Evolutionary conservation across 768 basidiomycete species (phyloP).

Genomic region (Dictyophora rubrovolvata): DNA sequence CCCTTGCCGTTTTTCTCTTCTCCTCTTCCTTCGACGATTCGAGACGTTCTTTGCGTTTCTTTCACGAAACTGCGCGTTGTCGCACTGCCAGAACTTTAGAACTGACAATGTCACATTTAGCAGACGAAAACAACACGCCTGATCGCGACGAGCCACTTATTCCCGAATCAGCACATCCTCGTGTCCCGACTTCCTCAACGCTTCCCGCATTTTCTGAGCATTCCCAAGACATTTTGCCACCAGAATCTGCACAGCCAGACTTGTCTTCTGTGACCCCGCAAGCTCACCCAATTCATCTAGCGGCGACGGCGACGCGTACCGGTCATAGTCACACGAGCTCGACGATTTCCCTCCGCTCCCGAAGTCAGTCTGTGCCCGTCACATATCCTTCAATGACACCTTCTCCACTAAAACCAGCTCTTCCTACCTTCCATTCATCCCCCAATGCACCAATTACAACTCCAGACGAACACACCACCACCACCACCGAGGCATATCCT

Average conservation of each 20-base stretch:
- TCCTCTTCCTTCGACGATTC: not conserved
- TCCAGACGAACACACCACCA: not conserved
- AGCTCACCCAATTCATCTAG: not conserved
- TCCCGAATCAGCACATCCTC: not conserved
- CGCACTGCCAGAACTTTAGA: not conserved
- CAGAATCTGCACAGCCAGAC: not conserved
- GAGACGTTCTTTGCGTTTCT: not conserved
- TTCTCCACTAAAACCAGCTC: not conserved
- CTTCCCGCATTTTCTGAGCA: not conserved
- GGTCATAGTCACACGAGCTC: constrained; percentile 5
- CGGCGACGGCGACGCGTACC: not conserved
- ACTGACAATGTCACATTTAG: constrained; percentile 4
- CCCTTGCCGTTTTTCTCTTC: not conserved
- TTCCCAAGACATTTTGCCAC: not conserved
- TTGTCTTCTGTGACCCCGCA: not conserved
- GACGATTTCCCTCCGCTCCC: not conserved
- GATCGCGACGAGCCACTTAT: not conserved
- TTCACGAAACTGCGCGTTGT: not conserved
- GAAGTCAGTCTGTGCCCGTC: constrained; percentile 6
- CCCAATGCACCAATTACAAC: not conserved
- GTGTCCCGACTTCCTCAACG: not conserved
- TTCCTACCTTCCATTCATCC: not conserved
- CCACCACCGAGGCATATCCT: not conserved
- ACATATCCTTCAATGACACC: not conserved
- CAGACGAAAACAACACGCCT: not conserved